These are phyloP conservation scores for Clarireedia paspali DNA, from an alignment of 2,329 filamentous ascomycete genomes.

Conservation along the genomic window DNA sequence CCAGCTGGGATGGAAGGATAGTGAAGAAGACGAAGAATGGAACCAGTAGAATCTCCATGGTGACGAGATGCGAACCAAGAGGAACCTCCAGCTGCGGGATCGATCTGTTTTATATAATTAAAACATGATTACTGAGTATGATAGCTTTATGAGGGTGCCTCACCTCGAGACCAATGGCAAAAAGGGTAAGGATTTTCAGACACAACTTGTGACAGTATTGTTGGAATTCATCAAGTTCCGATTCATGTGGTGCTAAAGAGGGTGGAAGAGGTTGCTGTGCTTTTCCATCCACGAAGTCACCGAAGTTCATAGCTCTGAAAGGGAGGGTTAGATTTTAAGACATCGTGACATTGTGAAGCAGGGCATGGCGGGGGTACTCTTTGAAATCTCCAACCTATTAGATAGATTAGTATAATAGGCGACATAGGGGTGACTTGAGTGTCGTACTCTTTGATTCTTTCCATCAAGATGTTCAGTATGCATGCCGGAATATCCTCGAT, in stretches of 20 bases:
- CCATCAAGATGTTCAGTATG: slow-evolving; percentile 84
- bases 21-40: slow-evolving; percentile 54
- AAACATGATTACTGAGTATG: neutral
- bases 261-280: slow-evolving; percentile 70
- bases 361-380: slow-evolving; percentile 46
- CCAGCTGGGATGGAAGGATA: slow-evolving; percentile 50
- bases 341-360: no score
- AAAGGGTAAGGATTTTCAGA: slow-evolving; percentile 63
- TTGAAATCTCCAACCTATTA: slow-evolving; percentile 73
- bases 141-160: neutral
- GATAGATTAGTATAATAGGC: slow-evolving; percentile 9
- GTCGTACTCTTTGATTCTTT: slow-evolving; percentile 62
- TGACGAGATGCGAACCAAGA: slow-evolving; percentile 52
- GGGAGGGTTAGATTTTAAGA: neutral
- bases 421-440: neutral
- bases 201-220: slow-evolving; percentile 65
- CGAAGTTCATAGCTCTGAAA: slow-evolving; percentile 82
- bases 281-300: slow-evolving; percentile 59
- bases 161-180: slow-evolving; percentile 69
- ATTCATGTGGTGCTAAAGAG: slow-evolving; percentile 50
- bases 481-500: slow-evolving; percentile 84
- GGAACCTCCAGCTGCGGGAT: slow-evolving; percentile 18
- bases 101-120: slow-evolving; percentile 16
- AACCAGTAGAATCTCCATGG: slow-evolving; percentile 45
- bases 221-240: slow-evolving; percentile 59